These are phyloP conservation scores for Fraxinus greggii DNA, from an alignment of 305 asterid species.

Conservation along the genomic window DNA sequence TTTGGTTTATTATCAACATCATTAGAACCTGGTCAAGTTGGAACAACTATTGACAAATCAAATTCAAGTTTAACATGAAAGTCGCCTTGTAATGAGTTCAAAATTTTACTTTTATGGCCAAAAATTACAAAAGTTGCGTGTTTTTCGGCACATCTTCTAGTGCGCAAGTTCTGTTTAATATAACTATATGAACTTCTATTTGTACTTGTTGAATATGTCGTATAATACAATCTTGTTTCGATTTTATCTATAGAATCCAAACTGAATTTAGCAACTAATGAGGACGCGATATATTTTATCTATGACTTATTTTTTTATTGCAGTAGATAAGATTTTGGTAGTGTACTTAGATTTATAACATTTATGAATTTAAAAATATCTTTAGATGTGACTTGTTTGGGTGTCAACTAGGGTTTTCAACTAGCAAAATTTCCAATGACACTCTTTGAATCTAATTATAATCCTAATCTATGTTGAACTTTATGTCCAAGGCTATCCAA, in stretches of 20 bases:
- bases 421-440: neutral
- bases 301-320: neutral
- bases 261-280: neutral
- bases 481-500: neutral
- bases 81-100: neutral
- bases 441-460: neutral
- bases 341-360: neutral
- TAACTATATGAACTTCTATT: neutral
- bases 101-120: neutral
- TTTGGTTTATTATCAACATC: neutral
- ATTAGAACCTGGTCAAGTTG: neutral
- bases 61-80: neutral
- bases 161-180: neutral
- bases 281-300: neutral
- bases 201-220: neutral
- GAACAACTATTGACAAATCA: neutral
- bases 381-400: neutral
- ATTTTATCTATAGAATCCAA: too few relatives aligned
- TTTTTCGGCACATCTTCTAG: neutral
- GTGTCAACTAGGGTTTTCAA: neutral
- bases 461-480: neutral
- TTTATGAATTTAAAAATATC: neutral
- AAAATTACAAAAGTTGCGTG: too few relatives aligned
- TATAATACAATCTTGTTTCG: neutral
- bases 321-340: neutral